Evolutionary conservation across 192 early-diverging fungal genomes (phyloP).

Genomic region (Helicostylum pulchrum): DNA sequence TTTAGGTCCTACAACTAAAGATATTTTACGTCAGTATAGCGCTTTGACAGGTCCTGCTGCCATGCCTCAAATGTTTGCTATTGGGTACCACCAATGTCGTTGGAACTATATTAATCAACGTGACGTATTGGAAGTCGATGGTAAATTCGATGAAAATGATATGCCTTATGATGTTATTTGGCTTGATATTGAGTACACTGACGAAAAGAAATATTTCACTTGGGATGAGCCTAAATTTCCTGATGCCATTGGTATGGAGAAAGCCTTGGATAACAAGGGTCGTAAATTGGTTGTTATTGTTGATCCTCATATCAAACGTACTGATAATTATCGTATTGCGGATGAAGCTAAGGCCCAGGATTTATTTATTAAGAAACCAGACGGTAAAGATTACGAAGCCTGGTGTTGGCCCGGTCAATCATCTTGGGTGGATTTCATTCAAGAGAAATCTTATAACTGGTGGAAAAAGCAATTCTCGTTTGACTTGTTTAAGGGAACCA

Average conservation of each 20-base stretch:
- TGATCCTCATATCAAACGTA: slow-evolving; percentile 96
- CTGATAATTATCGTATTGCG: slow-evolving; percentile 68
- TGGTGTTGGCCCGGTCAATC: slow-evolving; percentile 98
- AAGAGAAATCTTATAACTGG: slow-evolving; percentile 74
- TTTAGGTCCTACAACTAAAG: slow-evolving; percentile 62
- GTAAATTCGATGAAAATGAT: slow-evolving; percentile 82
- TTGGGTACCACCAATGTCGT: slow-evolving; percentile 94
- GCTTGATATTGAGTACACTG: slow-evolving; percentile 99
- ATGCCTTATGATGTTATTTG: slow-evolving; percentile 99
- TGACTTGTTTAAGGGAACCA: slow-evolving; percentile 81
- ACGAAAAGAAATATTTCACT: slow-evolving; percentile 96
- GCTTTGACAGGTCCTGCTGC: slow-evolving; percentile 75
- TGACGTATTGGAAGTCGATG: slow-evolving; percentile 84
- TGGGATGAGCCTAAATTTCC: slow-evolving; percentile 95
- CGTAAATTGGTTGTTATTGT: slow-evolving; percentile 94
- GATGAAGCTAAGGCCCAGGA: slow-evolving; percentile 73
- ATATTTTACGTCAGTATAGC: slow-evolving; percentile 71
- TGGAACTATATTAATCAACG: slow-evolving; percentile 96
- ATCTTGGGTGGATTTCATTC: slow-evolving; percentile 89
- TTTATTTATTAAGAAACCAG: slow-evolving; percentile 76
- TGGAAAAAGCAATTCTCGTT: slow-evolving; percentile 77
- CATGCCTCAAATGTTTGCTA: slow-evolving; percentile 85
- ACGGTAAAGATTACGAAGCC: slow-evolving; percentile 78
- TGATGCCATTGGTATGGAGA: slow-evolving; percentile 80
- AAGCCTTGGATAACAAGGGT: slow-evolving; percentile 65